These are phyloP conservation scores for Neofusicoccum ribis DNA, from an alignment of 2,329 filamentous ascomycete species.

Conservation along the genomic window DNA sequence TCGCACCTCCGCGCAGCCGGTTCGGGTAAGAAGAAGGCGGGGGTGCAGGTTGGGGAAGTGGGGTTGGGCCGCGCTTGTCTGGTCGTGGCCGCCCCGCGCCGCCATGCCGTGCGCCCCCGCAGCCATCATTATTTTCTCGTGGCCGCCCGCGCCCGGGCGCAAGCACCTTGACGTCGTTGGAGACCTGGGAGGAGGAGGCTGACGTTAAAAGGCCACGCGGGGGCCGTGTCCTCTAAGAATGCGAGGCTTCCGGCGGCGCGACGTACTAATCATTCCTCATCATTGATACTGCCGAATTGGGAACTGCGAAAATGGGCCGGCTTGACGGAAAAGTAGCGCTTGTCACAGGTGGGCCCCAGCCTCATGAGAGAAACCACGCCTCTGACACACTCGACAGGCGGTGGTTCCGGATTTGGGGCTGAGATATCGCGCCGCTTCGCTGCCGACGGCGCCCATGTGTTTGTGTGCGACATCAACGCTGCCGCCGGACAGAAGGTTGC, in stretches of 20 bases:
- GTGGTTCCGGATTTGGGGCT: constrained; percentile 64
- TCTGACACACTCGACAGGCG: constrained; percentile 42
- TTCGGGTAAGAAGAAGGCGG: constrained; percentile 6
- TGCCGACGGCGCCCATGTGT: constrained; percentile 60
- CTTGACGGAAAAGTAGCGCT: constrained; percentile 58
- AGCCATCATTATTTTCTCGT: not conserved
- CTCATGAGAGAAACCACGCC: no score
- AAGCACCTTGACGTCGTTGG: not conserved
- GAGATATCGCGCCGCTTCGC: constrained; percentile 62
- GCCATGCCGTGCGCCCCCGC: no score
- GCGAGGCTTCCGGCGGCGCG: not conserved
- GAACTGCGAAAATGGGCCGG: constrained; percentile 35
- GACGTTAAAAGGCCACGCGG: not conserved
- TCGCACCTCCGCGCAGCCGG: constrained; percentile 1
- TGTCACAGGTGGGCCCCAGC: constrained; percentile 46
- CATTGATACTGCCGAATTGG: not conserved
- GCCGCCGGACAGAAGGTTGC: constrained; percentile 53
- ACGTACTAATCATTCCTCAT: not conserved
- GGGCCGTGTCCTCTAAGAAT: not conserved
- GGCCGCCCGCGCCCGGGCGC: not conserved
- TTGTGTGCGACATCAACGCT: constrained; percentile 63
- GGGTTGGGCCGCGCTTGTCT: not conserved
- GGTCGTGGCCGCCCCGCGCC: not conserved
- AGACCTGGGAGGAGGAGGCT: not conserved
- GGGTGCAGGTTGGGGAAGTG: not conserved